Evolutionary conservation across 1,284 basidiomycete species (phyloP).

Genomic region (Fistulinella staudtii): DNA sequence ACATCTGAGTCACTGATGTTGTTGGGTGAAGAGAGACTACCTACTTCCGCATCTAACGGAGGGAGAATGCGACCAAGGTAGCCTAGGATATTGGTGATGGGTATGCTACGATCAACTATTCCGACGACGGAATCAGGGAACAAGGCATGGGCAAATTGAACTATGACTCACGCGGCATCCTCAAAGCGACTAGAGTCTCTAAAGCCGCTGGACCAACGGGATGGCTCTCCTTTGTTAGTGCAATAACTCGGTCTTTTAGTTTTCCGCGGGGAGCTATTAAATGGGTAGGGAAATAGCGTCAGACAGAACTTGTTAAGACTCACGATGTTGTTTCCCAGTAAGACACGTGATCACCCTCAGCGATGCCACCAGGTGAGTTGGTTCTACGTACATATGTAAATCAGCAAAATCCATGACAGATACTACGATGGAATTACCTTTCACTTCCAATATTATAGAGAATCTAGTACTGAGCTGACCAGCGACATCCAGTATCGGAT

Average conservation of each 20-base stretch:
- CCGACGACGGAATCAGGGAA: no score
- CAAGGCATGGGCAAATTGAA: no score
- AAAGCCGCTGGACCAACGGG: conserved; percentile 6
- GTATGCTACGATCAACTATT: no score
- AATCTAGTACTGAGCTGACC: conserved; percentile 6
- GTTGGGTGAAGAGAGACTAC: background rate
- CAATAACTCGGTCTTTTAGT: no score
- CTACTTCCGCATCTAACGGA: conserved; percentile 9
- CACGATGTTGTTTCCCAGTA: background rate
- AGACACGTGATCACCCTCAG: conserved; percentile 7
- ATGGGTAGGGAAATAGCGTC: no score
- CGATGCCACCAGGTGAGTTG: conserved; percentile 1
- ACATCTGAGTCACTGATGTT: no score
- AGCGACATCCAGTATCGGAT: background rate
- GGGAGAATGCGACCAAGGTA: conserved; percentile 8
- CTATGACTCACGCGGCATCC: background rate
- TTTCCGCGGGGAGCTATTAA: background rate
- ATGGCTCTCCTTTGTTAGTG: background rate
- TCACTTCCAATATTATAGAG: background rate
- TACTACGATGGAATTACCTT: background rate
- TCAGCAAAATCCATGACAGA: background rate
- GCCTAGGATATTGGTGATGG: conserved; percentile 2
- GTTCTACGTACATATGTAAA: background rate
- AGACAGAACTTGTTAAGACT: no score
- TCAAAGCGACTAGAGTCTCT: conserved; percentile 1